phyloP scores from a whole-genome alignment of 495 filamentous ascomycete species.

The Trichoderma virens region DNA sequence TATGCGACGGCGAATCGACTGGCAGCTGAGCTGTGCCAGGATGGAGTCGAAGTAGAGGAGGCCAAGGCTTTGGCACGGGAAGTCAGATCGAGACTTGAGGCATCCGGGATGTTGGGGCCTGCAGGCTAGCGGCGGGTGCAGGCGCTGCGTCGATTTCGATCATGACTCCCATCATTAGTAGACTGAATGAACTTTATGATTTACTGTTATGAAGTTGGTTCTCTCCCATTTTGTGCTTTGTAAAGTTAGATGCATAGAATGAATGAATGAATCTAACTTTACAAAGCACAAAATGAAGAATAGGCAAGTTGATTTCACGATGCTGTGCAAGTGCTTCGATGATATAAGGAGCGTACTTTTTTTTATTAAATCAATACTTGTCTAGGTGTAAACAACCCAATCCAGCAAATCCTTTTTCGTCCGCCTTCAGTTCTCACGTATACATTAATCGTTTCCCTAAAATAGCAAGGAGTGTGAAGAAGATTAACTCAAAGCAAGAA shows the following conservation, averaged over 20 bases:
- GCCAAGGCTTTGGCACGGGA: conserved; percentile 92
- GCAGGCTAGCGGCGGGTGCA: neutral
- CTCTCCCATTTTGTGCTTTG: neutral
- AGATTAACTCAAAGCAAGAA: neutral
- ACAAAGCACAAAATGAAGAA: no score
- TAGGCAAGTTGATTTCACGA: no score
- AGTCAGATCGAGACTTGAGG: conserved; percentile 71
- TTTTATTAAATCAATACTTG: neutral
- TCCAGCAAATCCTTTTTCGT: neutral
- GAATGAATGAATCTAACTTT: neutral
- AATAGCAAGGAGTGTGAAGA: neutral
- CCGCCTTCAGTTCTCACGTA: neutral
- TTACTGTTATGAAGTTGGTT: neutral
- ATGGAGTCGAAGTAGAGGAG: conserved; percentile 96
- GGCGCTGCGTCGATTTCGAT: conserved; percentile 11
- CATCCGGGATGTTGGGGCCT: conserved; percentile 25
- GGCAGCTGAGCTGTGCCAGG: conserved; percentile 86
- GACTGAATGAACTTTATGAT: neutral
- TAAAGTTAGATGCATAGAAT: neutral
- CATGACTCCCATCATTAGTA: neutral
- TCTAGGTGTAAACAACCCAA: neutral
- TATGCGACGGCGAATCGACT: conserved; percentile 69
- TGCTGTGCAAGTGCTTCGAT: no score
- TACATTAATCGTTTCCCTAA: neutral
- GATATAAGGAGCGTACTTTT: conserved; percentile 3